A percentile compares a stretch with the other conserved stretches of the same genome.
phyloP scores from a whole-genome alignment of 2,329 filamentous ascomycete species.

The Microdochium nivale region DNA sequence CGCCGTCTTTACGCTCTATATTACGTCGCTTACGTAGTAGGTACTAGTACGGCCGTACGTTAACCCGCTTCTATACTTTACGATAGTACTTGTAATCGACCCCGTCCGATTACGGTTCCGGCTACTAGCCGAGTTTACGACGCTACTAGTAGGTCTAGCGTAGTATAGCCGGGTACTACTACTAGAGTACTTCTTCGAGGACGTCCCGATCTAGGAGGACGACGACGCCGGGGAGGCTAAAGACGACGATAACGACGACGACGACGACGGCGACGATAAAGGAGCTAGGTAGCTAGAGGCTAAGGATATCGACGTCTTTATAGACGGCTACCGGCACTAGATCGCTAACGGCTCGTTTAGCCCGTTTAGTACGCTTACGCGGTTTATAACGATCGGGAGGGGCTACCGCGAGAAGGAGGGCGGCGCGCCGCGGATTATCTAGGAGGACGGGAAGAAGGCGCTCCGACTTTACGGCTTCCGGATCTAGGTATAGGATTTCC shows the following conservation, averaged over 20 bases:
- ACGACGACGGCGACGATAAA: not conserved
- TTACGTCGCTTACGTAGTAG: not conserved
- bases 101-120: not conserved
- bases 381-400: not conserved
- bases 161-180: not conserved
- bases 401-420: not conserved
- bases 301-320: not conserved
- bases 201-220: not conserved
- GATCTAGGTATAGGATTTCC: not conserved
- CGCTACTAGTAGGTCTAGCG: not conserved
- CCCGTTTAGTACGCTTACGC: conserved; percentile 1
- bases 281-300: not conserved
- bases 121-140: not conserved
- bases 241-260: too few species aligned
- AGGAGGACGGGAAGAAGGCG: not conserved
- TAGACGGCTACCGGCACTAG: not conserved
- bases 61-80: not conserved
- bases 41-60: not conserved
- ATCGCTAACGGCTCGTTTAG: not conserved
- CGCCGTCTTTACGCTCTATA: not conserved
- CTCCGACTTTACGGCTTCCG: not conserved
- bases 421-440: not conserved
- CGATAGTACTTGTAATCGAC: not conserved
- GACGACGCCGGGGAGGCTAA: too few species aligned
- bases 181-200: not conserved